Conservation (phyloP, 371 early-diverging fungal species). For the Coemansia sp. region DNA sequence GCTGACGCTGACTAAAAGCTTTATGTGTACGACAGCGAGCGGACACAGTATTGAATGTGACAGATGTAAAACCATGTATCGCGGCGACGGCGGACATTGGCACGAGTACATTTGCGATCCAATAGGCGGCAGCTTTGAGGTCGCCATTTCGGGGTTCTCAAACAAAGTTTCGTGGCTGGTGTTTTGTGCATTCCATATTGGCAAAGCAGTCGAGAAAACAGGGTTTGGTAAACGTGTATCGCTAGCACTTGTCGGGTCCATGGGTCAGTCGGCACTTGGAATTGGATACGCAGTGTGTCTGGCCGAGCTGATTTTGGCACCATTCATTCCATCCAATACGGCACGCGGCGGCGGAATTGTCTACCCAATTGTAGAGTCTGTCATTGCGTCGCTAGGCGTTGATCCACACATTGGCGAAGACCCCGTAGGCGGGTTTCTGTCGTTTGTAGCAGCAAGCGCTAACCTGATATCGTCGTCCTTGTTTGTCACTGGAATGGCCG, state of each 20-base stretch:
- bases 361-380: slow-evolving; percentile 66
- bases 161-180: slow-evolving; percentile 67
- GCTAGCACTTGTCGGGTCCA: slow-evolving; percentile 55
- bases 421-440: slow-evolving; percentile 56
- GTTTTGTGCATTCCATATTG: slow-evolving; percentile 71
- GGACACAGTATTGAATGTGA: slow-evolving; percentile 59
- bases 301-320: slow-evolving; percentile 62
- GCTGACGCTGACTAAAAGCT: slow-evolving; percentile 60
- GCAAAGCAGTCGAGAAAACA: slow-evolving; percentile 64
- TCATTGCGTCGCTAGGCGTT: slow-evolving; percentile 58
- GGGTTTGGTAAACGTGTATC: slow-evolving; percentile 62
- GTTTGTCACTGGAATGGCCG: slow-evolving; percentile 71
- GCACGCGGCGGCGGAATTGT: slow-evolving; percentile 77
- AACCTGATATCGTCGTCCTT: slow-evolving; percentile 68
- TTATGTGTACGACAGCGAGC: slow-evolving; percentile 60
- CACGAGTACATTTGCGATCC: slow-evolving; percentile 59
- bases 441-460: slow-evolving; percentile 60
- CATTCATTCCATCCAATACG: slow-evolving; percentile 72
- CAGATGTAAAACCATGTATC: slow-evolving; percentile 55
- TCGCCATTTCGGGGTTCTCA: slow-evolving; percentile 61
- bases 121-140: slow-evolving; percentile 59
- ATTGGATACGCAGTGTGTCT: slow-evolving; percentile 61
- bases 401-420: slow-evolving; percentile 21
- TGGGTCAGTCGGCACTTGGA: slow-evolving; percentile 61
- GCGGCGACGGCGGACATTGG: slow-evolving; percentile 29